Evolutionary conservation across 2,329 filamentous ascomycete species (phyloP), one percentile per base, ranked within the genome.

Genomic region (Calonectria pteridis): DNA sequence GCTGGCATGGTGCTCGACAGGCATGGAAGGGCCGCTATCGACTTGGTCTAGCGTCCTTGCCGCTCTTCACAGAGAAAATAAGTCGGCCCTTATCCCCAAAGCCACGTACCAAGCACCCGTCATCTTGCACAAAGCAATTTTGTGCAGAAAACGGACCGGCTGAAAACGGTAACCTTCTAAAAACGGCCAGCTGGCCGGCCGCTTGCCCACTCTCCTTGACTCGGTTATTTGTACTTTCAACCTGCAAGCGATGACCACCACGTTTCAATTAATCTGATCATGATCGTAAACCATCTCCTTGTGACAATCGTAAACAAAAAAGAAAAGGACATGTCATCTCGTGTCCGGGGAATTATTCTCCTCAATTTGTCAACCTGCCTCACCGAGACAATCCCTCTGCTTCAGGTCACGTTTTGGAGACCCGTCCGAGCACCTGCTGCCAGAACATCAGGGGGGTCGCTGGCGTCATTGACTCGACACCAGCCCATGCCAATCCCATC

Each of bases 11-110:
- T 67, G 62, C 31, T 67, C 46, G 49, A 67, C 64, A 51, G 64
- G 46, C 49, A 35, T 67, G 55, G 55, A 59, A 59, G 29, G 29
- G 49, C 31, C 28, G 16, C 31, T 35, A 37, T 67, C 10, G 23
- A 67, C 58, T 33, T 14, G 31, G 65, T n/a, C 55, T 68, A 67
- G 65, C 50, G 65, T 67, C 18, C 65, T 58, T 53, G 65, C 65
- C 65, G 65, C 65, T 55, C 33, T 62, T n/a, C 16, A 23, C 31
- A 59, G 29, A 31, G 6, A 59, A 51, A 33, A 26, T 31, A 18
- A 43, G n/a, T 64, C 43, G 43, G n/a, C 28, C 46, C 20, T 50
- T 51, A 16, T 50, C 10, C 13, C 20, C 40, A 46, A n/a, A 26
- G 53, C 29, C n/a, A n/a, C 53, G 53, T 35, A 55, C 29, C 20